These are phyloP conservation scores for Sparassis latifolia DNA, from an alignment of 1,284 basidiomycete genomes.

Conservation along the genomic window DNA sequence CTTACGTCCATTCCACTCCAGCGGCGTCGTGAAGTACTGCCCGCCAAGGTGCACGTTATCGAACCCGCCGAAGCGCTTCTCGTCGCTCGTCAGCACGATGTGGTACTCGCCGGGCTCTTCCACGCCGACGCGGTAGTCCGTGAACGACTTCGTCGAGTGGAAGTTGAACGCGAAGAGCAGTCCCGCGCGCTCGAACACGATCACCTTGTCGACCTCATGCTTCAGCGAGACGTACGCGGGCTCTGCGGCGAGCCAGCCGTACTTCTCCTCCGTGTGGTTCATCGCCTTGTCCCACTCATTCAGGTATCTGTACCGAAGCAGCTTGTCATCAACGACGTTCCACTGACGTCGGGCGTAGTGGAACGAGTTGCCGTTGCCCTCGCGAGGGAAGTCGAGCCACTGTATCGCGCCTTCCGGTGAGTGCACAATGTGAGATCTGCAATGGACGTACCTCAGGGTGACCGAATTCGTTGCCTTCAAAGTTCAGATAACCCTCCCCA, in stretches of 20 bases:
- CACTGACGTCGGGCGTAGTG: conserved; percentile 94
- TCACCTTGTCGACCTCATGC: conserved; percentile 86
- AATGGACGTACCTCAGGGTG: conserved; percentile 74
- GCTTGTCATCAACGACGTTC: conserved; percentile 84
- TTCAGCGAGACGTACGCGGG: conserved; percentile 94
- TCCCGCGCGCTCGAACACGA: conserved; percentile 91
- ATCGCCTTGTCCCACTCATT: conserved; percentile 93
- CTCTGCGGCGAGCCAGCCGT: conserved; percentile 80
- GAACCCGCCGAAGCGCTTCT: conserved; percentile 85
- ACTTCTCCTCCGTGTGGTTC: conserved; percentile 79
- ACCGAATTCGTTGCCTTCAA: conserved; percentile 97
- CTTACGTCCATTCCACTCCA: conserved; percentile 88
- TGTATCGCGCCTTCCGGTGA: conserved; percentile 21
- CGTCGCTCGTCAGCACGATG: conserved; percentile 80
- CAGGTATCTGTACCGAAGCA: conserved; percentile 88
- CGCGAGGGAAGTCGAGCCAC: conserved; percentile 99
- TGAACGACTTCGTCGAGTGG: conserved; percentile 82
- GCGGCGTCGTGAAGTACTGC: conserved; percentile 75
- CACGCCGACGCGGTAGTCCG: conserved; percentile 91
- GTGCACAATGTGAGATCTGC: conserved; percentile 1
- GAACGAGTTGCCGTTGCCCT: conserved; percentile 92
- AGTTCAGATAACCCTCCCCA: conserved; percentile 96
- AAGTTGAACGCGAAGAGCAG: conserved; percentile 97
- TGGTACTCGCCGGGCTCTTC: conserved; percentile 84
- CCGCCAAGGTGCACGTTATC: conserved; percentile 66